A percentile compares a stretch with the other conserved stretches of the same genome.
phyloP scores from a whole-genome alignment of 306 rosid species.

The Sechiopsis laciniata region DNA sequence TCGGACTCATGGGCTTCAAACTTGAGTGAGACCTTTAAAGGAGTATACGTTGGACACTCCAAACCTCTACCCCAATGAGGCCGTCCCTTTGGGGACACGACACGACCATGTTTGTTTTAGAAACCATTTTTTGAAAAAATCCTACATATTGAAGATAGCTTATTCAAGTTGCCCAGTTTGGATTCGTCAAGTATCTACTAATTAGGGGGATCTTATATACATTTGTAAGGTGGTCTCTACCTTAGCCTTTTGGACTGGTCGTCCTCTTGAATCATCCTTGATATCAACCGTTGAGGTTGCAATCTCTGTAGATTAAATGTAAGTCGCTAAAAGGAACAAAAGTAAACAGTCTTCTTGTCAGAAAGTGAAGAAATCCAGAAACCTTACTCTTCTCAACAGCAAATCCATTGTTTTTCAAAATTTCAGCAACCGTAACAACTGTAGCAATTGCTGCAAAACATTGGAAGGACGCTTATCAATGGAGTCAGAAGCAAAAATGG shows the following conservation, averaged over 20 bases:
- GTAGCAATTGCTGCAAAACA: constrained; percentile 45
- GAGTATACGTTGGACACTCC: no score
- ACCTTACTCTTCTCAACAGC: constrained; percentile 41
- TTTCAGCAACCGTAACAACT: constrained; percentile 42
- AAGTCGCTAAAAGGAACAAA: no score
- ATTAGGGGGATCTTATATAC: background rate
- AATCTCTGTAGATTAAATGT: no score
- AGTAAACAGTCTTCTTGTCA: background rate
- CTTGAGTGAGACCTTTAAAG: no score
- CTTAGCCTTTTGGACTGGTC: no score
- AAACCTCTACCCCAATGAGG: no score
- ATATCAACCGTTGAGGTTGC: no score
- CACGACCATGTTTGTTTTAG: background rate
- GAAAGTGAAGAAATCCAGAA: background rate
- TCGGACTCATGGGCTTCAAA: no score
- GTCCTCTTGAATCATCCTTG: no score
- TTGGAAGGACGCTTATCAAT: background rate
- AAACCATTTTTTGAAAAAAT: background rate
- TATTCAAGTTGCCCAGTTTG: background rate
- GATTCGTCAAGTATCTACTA: background rate
- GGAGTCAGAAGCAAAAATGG: background rate
- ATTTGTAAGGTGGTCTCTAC: no score
- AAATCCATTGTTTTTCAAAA: constrained; percentile 44
- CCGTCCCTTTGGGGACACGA: no score
- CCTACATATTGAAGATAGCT: background rate